Evolutionary conservation across 2,329 filamentous ascomycete genomes (phyloP), one percentile per base, ranked within the genome.

Genomic region (Penicillium sp.): DNA sequence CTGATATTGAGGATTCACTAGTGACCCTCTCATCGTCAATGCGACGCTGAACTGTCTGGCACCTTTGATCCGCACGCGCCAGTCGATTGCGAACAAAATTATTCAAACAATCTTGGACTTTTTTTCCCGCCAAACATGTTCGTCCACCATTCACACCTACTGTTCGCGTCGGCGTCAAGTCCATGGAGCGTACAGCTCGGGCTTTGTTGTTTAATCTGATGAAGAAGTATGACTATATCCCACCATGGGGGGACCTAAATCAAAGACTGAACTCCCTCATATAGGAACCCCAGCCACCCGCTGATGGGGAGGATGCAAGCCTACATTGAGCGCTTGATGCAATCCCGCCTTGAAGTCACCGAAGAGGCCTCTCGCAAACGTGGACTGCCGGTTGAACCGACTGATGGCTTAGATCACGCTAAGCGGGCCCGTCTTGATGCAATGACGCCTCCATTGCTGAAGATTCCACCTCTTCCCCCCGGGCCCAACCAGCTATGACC

Each of bases 181-280:
- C 94, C 5, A 95, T 99, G 87, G 94, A 97, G 76, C 92, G 96
- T 73, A 99, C 95, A 26, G 91, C 91, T 3, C 87, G 93, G 70
- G 87, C 93, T 67, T 80, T 99, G 51, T 83, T 98, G 42, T 85
- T 93, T 56, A 93, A 97, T 76, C 81, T 97, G 56, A 82, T 90
- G 67, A 94, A 94, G 79, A 85, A 87, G 89, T 91, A 82, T 67
- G 82, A 64, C 53, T 48, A 43, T 22, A 14, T 26, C 51, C n/a
- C 14, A 19, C 28, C 2, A 4, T 38, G 19, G 25, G 14, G 19
- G n/a, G 14, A 13, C 38, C 4, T 25, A 19, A 51, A n/a, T 3
- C 16, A 10, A 38, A 40, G 48, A 53, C 66, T 76, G 65, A 76
- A 66, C 65, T 51, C 33, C 53, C 42, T 48, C 35, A 22, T 37